phyloP scores from a whole-genome alignment of 129 eudicot genomes.

The Pulicaria dysenterica region DNA sequence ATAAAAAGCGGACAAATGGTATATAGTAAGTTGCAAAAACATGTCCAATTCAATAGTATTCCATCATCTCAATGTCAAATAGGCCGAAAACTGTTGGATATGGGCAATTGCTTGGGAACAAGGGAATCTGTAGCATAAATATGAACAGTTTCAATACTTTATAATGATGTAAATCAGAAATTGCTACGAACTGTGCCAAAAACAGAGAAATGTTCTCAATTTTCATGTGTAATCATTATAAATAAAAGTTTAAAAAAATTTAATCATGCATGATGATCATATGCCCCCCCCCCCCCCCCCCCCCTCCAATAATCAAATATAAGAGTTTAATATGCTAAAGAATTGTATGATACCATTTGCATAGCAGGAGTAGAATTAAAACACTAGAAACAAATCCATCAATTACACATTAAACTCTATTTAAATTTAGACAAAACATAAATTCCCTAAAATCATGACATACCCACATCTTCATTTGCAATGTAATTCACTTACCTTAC shows the following conservation, averaged over 20 bases:
- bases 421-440: slow-evolving; percentile 2
- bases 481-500: slow-evolving; percentile 29
- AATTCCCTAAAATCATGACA: background rate
- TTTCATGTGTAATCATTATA: slow-evolving; percentile 28
- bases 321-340: slow-evolving; percentile 20
- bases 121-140: slow-evolving; percentile 10
- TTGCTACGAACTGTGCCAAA: slow-evolving; percentile 14
- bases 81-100: background rate
- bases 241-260: background rate
- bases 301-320: slow-evolving; percentile 13
- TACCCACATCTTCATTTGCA: background rate
- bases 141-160: background rate
- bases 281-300: slow-evolving; percentile 22
- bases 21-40: background rate
- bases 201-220: background rate
- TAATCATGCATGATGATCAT: slow-evolving; percentile 35
- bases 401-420: slow-evolving; percentile 15
- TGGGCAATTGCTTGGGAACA: background rate
- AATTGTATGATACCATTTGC: slow-evolving; percentile 1
- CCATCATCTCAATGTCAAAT: background rate
- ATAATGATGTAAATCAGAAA: background rate
- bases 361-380: background rate
- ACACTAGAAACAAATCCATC: slow-evolving; percentile 10
- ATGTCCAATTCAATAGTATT: background rate
- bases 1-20: background rate